A percentile compares a stretch with the other conserved stretches of the same genome.
These are phyloP conservation scores for Globisporangium viniferum DNA, from an alignment of 352 stramenopile species.

Conservation along the genomic window DNA sequence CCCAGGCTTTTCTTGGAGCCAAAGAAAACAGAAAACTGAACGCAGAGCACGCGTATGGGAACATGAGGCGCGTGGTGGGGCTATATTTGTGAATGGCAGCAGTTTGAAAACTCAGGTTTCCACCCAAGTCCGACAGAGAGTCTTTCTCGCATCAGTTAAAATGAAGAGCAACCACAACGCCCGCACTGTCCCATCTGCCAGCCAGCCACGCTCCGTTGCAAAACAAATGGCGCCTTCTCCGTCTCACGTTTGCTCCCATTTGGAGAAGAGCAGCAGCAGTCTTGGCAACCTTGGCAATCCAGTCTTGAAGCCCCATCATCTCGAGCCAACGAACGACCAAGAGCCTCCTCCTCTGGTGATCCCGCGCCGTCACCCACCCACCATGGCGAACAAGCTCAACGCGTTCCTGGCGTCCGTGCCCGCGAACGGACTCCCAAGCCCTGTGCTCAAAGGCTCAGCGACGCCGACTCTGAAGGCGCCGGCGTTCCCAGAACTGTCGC, in stretches of 20 bases:
- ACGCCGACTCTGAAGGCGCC: not conserved
- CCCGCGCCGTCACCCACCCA: conserved; percentile 1
- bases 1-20: not conserved
- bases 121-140: not conserved
- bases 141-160: not conserved
- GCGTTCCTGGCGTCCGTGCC: conserved; percentile 72
- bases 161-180: not conserved
- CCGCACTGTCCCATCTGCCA: not conserved
- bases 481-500: conserved; percentile 29
- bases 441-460: conserved; percentile 12
- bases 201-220: not conserved
- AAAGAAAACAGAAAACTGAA: not conserved
- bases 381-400: conserved; percentile 69
- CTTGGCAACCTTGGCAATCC: not conserved
- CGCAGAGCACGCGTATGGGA: not conserved
- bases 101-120: not conserved
- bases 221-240: not conserved
- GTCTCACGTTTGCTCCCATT: not conserved
- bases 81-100: not conserved
- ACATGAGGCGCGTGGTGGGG: not conserved
- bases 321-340: not conserved
- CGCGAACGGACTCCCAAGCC: conserved; percentile 47
- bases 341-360: not conserved
- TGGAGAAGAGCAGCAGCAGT: not conserved
- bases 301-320: not conserved